Evolutionary conservation across 2,329 filamentous ascomycete genomes (phyloP).

Genomic region (Bipolaris gigantea): DNA sequence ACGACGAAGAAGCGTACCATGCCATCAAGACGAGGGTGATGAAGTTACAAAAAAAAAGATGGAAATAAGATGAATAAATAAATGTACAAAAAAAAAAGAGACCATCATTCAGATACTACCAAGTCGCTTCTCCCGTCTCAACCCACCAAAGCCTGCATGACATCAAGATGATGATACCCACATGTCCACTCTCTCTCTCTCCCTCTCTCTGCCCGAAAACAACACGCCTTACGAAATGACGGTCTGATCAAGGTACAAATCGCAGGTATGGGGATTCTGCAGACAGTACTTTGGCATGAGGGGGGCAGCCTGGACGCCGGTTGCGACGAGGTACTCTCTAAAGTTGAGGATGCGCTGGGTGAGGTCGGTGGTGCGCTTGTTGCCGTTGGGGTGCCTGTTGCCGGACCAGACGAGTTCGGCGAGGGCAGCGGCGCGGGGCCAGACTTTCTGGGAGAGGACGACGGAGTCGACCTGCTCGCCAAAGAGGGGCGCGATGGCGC

Average conservation of each 20-base stretch:
- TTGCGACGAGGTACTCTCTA: constrained; percentile 61
- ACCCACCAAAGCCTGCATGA: too few relatives aligned
- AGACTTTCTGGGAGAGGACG: constrained; percentile 55
- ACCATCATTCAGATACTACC: neutral
- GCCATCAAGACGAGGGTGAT: too few relatives aligned
- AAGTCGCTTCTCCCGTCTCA: too few relatives aligned
- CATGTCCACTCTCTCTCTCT: neutral
- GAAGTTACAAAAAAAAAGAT: too few relatives aligned
- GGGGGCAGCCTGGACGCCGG: constrained; percentile 54
- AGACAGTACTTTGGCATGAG: constrained; percentile 62
- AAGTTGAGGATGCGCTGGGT: constrained; percentile 63
- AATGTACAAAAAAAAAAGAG: too few relatives aligned
- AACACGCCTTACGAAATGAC: neutral
- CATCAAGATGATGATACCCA: too few relatives aligned
- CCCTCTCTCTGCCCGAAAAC: neutral
- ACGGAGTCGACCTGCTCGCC: constrained; percentile 59
- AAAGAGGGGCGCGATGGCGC: constrained; percentile 57
- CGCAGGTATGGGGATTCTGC: constrained; percentile 61
- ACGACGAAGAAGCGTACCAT: too few relatives aligned
- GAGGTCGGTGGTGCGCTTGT: constrained; percentile 56
- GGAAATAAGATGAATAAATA: too few relatives aligned
- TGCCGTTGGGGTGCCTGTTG: constrained; percentile 53
- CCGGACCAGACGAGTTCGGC: constrained; percentile 61
- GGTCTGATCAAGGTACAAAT: constrained; percentile 57
- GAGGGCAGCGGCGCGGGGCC: constrained; percentile 60